Conservation (phyloP, 345 rosid genomes). For the Lepidium aucheri region DNA sequence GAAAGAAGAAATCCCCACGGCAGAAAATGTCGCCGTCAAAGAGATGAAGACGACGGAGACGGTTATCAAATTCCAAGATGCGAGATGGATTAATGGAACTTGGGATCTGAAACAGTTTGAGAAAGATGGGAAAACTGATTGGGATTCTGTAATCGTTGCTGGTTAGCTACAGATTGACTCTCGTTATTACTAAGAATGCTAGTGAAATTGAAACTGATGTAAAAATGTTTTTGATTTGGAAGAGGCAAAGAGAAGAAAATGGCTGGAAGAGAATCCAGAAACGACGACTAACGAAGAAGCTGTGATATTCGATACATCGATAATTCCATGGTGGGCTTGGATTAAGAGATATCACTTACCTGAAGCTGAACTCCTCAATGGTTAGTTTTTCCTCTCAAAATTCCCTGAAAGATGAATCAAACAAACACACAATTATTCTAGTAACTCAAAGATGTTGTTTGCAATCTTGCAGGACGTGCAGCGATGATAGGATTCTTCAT, state of each 20-base stretch:
- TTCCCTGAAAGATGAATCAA: neutral
- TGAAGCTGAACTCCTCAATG: conserved; percentile 85
- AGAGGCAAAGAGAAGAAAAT: conserved; percentile 94
- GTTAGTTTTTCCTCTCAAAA: conserved; percentile 29
- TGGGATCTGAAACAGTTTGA: conserved; percentile 81
- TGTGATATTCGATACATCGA: conserved; percentile 75
- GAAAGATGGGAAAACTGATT: conserved; percentile 55
- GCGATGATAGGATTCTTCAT: conserved; percentile 91
- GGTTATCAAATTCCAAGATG: conserved; percentile 46
- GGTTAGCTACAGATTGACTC: conserved; percentile 34
- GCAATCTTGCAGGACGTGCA: conserved; percentile 51
- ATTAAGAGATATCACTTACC: conserved; percentile 86
- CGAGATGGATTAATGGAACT: conserved; percentile 78
- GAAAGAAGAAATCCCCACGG: neutral
- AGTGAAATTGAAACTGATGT: neutral
- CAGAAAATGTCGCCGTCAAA: neutral
- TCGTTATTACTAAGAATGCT: neutral
- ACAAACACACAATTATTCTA: neutral
- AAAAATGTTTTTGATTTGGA: conserved; percentile 5
- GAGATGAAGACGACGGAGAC: conserved; percentile 30
- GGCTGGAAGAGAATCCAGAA: conserved; percentile 75
- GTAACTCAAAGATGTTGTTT: neutral
- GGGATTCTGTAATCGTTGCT: conserved; percentile 94
- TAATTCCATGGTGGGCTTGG: conserved; percentile 98
- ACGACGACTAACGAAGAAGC: conserved; percentile 69